Evolutionary conservation across 331 rosid genomes (phyloP), one percentile per base, ranked within the genome.

Genomic region (Malus hybrid): DNA sequence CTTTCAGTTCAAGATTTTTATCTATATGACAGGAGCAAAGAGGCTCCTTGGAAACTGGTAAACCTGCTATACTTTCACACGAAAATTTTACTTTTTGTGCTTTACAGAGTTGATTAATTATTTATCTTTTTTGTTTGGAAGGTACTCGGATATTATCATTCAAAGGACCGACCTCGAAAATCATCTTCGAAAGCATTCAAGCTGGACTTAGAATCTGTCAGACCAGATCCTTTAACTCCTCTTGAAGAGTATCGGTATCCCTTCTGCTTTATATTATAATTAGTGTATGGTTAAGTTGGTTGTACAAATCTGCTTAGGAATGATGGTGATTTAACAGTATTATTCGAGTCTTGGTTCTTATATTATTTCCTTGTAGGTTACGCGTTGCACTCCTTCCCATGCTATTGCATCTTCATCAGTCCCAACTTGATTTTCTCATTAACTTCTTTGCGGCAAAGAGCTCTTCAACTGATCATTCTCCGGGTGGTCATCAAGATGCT

Each of bases 11-110:
- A 81, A 85, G 93, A 94, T 86, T 85, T 92, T 78, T 85, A 77
- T 81, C 87, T 94, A 59, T 85, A 81, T 83, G 99, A 94, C 85
- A 69, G 57, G 72, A 92, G 99, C 85, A 82, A 78, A 76, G 86
- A 85, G 77, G 99, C 97, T 75, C 97, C 97, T 59, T 94, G 99
- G 99, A 90, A 73, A 80, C 90, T 85, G 97, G 99, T 94, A 92
- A 52, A 54, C 46, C 63, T 78, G 60, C 69, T 73, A 55, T 63
- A 63, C 68, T 63, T 73, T 52, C 33, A 64, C 64, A 28, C 29
- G 7, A 15, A 10, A 19, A 7, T 54, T 66, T 79, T 74, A 74
- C 29, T 66, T 81, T 71, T 73, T 69, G 56, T 69, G 64, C 72
- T 70, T 70, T 85, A 62, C 42, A 62, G 31, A 57, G 59, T 71